Base-by-base conservation (phyloP, 768 basidiomycete genomes). In the Hygrocybe punicea region DNA sequence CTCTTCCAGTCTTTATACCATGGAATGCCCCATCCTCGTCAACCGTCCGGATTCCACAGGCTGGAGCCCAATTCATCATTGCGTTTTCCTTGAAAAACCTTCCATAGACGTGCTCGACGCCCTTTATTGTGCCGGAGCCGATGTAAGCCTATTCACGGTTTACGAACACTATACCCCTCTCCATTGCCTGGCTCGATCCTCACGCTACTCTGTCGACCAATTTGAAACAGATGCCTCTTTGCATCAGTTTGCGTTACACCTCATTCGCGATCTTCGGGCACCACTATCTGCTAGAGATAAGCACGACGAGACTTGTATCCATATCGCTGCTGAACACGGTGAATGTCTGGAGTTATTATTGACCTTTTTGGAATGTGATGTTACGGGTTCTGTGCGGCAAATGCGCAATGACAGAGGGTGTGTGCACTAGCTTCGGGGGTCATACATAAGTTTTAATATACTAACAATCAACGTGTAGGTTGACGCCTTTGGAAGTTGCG, bases 281-380 rank as follows among this genome's bases (percentile, higher is more conserved):
- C 88, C 89, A 0, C 67, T 91, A 40, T 77, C 81, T 25, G 86
- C 89, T 17, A 72, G 77, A 46, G 87, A 91, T 68, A 80, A 73
- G 60, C 70, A 85, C 53, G 82, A 83, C 61, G 88, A 91, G 65
- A 91, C 89, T 3, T 89, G 87, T 74, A 77, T 91, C 49, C 89
- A 91, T 73, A 74, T 89, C 58, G 89, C 88, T 47, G 89, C 89
- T 11, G 87, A 89, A 63, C 81, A 83, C 61, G 89, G 89, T 46
- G 73, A 79, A 54, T 87, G 80, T 69, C 71, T 84, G 17, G 84
- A 86, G 53, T 69, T 90, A 17, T 70, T 91, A 40, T 74, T 77
- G 53, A 78, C 85, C 40, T 74, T 91, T 57, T 75, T 91, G 46
- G 81, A 86, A 45, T 85, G 81, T 60, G 89, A 91, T 65, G 71